These are phyloP conservation scores for Naganishia cerealis DNA, from an alignment of 1,284 basidiomycete genomes.

Conservation along the genomic window DNA sequence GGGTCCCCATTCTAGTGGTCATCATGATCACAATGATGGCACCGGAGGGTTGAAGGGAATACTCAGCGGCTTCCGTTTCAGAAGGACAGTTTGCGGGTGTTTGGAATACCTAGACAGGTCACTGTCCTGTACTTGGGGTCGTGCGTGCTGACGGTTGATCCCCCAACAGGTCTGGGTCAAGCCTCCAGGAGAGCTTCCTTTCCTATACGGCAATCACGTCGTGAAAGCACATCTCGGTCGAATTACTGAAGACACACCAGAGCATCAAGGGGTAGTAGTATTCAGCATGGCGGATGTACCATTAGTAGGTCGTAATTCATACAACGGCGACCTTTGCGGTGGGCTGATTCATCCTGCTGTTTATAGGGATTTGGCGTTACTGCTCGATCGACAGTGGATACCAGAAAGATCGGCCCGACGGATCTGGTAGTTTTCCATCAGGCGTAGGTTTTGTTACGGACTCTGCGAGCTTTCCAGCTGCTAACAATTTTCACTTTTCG, in stretches of 20 bases:
- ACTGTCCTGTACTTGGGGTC: neutral
- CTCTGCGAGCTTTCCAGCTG: neutral
- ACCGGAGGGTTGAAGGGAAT: neutral
- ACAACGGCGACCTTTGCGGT: neutral
- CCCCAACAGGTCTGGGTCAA: slow-evolving; percentile 89
- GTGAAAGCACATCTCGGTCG: slow-evolving; percentile 98
- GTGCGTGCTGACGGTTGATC: neutral
- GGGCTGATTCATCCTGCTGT: slow-evolving; percentile 12
- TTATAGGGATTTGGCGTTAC: slow-evolving; percentile 94
- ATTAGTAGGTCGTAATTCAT: slow-evolving; percentile 61
- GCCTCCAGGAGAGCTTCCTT: slow-evolving; percentile 98
- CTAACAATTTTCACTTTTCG: slow-evolving; percentile 35
- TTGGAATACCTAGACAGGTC: no score
- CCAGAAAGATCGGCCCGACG: slow-evolving; percentile 95
- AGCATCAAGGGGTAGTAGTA: slow-evolving; percentile 97
- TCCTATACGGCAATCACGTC: slow-evolving; percentile 97
- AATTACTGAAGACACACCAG: slow-evolving; percentile 98
- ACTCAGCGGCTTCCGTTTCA: neutral
- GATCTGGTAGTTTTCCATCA: slow-evolving; percentile 98
- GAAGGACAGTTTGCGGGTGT: no score
- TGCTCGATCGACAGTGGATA: slow-evolving; percentile 90
- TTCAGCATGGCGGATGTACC: slow-evolving; percentile 94
- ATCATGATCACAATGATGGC: no score
- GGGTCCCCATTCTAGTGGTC: neutral
- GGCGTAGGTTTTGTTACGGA: slow-evolving; percentile 64